Evolutionary conservation across 257 asterid species (phyloP).

Genomic region (Thymus mandschuricus): DNA sequence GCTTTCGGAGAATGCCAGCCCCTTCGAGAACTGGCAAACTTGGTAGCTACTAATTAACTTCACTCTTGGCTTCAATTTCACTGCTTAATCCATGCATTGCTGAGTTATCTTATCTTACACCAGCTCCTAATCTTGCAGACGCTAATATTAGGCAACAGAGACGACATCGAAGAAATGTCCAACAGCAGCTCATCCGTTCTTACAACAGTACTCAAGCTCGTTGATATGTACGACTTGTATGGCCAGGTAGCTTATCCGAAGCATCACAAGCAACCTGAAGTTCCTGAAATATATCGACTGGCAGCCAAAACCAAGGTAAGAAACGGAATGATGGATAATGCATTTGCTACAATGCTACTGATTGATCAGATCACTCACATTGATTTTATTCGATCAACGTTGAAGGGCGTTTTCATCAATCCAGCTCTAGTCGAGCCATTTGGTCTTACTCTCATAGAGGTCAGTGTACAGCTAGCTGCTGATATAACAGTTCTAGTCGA

Average conservation of each 20-base stretch:
- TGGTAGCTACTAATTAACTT: conserved; percentile 40
- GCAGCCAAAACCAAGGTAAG: conserved; percentile 74
- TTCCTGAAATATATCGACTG: conserved; percentile 67
- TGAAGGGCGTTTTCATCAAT: conserved; percentile 75
- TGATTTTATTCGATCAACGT: conserved; percentile 30
- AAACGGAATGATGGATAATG: conserved; percentile 7
- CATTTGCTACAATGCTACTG: conserved; percentile 13
- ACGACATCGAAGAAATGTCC: conserved; percentile 65
- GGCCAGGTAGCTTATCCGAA: conserved; percentile 71
- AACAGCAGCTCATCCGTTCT: conserved; percentile 62
- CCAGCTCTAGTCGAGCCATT: conserved; percentile 79
- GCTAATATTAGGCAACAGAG: conserved; percentile 73
- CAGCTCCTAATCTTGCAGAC: conserved; percentile 45
- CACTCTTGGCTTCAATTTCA: background rate
- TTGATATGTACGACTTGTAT: conserved; percentile 63
- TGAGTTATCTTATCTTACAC: conserved; percentile 9
- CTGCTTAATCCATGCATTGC: background rate
- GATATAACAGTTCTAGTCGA: background rate
- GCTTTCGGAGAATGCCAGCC: conserved; percentile 74
- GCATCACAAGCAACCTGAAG: conserved; percentile 68
- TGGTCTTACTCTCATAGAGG: conserved; percentile 79
- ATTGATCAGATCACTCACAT: conserved; percentile 29
- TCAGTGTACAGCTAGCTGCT: conserved; percentile 28
- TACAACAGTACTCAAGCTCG: conserved; percentile 59
- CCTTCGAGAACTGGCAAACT: conserved; percentile 71